Evolutionary conservation across 192 early-diverging fungal species (phyloP), one percentile per base, ranked within the genome.

Genomic region (Backusella tuberculispora): DNA sequence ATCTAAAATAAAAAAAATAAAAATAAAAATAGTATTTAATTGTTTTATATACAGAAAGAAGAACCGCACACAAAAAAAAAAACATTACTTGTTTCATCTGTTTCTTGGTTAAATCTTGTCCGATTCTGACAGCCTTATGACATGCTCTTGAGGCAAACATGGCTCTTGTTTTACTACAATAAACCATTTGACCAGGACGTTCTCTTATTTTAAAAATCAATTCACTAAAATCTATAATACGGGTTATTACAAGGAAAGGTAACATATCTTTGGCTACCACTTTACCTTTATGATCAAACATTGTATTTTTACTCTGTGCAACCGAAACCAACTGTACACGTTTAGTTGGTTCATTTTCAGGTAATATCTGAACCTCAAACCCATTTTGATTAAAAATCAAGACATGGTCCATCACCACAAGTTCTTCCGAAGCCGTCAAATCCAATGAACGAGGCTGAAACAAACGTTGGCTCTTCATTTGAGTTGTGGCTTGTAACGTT

Each of bases 131-230:
- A 0, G 94, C 90, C 73, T 88, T 92, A 13, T 96, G 84, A 76
- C 98, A 99, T 0, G 98, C 98, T 63, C 92, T 87, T 1, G 94
- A 97, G 0, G 96, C 97, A 88, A 94, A 95, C 82, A 95, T 88
- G 6, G 80, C 74, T 26, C 91, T 81, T 3, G 92, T 85, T 21
- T 91, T 79, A 60, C 88, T 86, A 74, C 95, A 96, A 34, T 90
- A 76, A 0, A 93, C 87, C 80, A 87, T 87, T 5, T 86, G 77
- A 38, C 85, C 85, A 2, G 88, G 89, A 14, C 69, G 65, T 5
- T 77, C 85, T 12, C 80, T 78, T 24, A 91, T 66, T 43, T 87
- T 66, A 79, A 82, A 84, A 21, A 95, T 75, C 2, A 95, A 79
- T 56, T 94, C 93, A 75, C 93, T 91, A 60, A 93, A 87, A 84